Conservation (phyloP, 108 stramenopile genomes). For the Skeletonema tropicum region DNA sequence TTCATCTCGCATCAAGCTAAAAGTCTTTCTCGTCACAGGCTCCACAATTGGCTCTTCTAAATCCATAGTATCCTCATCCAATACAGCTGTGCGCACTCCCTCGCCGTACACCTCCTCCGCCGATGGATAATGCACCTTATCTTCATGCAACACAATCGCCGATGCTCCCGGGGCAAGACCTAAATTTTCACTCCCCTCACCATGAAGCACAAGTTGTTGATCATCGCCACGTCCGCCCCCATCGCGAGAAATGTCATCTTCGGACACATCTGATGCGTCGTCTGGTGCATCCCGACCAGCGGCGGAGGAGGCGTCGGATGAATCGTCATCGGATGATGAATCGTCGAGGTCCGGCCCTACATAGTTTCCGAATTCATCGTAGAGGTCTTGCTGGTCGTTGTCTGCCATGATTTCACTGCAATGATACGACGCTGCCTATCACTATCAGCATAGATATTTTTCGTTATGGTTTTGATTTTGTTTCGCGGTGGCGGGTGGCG, state of each 20-base stretch:
- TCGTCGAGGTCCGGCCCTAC: constrained; percentile 96
- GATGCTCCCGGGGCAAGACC: constrained; percentile 58
- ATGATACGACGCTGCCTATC: background rate
- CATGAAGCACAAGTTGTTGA: constrained; percentile 36
- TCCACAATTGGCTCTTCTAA: constrained; percentile 96
- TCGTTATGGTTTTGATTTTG: too few species aligned
- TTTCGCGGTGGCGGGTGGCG: too few species aligned
- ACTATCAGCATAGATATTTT: background rate
- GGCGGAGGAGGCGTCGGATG: constrained; percentile 37
- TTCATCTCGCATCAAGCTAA: constrained; percentile 52
- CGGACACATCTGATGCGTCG: constrained; percentile 79
- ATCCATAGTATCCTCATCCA: constrained; percentile 99
- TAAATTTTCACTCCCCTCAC: constrained; percentile 12
- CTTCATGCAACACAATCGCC: constrained; percentile 97
- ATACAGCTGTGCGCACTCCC: constrained; percentile 92
- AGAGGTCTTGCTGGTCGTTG: constrained; percentile 87
- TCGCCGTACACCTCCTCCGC: constrained; percentile 94
- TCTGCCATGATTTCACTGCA: constrained; percentile 40
- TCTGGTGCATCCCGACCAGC: constrained; percentile 47
- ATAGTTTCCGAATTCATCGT: constrained; percentile 99
- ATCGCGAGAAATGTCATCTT: constrained; percentile 50
- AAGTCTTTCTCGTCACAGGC: constrained; percentile 82
- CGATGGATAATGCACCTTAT: constrained; percentile 99
- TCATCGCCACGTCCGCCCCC: constrained; percentile 37
- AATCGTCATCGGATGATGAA: constrained; percentile 60